Percentiles rank a stretch among this genome's conserved stretches.
phyloP scores from a whole-genome alignment of 306 rosid genomes.

The Hippophae gyantsensis region DNA sequence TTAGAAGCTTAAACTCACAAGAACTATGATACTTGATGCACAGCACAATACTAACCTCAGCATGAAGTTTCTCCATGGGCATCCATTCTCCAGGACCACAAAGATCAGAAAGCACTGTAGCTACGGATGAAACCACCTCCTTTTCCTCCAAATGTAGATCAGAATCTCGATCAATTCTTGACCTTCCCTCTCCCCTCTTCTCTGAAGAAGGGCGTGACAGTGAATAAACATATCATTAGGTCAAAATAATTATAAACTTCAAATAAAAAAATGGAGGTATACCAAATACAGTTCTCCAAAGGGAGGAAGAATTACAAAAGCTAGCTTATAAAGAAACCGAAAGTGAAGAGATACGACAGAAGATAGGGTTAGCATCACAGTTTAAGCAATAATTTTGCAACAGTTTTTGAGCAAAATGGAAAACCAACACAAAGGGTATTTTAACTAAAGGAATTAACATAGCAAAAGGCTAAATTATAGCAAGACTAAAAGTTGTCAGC shows the following conservation, averaged over 20 bases:
- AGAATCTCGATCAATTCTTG: constrained; percentile 77
- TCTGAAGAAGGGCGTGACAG: constrained; percentile 38
- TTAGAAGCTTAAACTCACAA: neutral
- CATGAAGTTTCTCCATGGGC: constrained; percentile 96
- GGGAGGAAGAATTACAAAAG: neutral
- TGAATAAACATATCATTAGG: constrained; percentile 6
- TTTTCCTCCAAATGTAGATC: constrained; percentile 90
- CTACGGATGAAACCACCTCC: constrained; percentile 94
- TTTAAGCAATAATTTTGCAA: neutral
- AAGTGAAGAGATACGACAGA: neutral
- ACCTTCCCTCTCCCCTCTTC: constrained; percentile 81
- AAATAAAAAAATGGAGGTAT: neutral
- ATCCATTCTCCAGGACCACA: constrained; percentile 99
- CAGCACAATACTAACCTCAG: constrained; percentile 47
- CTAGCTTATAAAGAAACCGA: neutral
- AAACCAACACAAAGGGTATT: neutral
- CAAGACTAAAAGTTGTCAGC: neutral
- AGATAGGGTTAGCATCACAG: neutral
- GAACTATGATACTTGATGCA: neutral
- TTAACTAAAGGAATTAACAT: neutral
- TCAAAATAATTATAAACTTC: neutral
- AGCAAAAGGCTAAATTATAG: neutral
- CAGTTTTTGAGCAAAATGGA: neutral
- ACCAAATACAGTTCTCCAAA: too few relatives aligned
- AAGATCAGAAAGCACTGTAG: constrained; percentile 88